phyloP scores from a whole-genome alignment of 2,329 filamentous ascomycete genomes.

The Exophiala sp. region DNA sequence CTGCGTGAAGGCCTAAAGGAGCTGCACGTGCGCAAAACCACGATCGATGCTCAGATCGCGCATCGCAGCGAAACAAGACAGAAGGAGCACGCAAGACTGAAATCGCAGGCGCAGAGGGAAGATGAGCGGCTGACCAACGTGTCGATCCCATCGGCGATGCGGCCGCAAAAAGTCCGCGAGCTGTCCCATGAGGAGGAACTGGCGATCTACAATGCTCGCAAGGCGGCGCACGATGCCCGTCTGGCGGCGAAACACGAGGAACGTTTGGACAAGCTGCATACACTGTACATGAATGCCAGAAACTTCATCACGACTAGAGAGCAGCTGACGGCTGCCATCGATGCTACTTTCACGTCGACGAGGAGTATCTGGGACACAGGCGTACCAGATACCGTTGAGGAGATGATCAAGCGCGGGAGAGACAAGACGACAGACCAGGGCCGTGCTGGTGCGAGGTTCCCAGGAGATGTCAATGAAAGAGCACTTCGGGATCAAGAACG shows the following conservation, averaged over 20 bases:
- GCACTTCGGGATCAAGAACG: conserved; percentile 47
- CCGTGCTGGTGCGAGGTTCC: conserved; percentile 14
- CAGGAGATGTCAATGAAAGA: conserved; percentile 31
- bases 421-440: conserved; percentile 16
- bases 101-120: conserved; percentile 64
- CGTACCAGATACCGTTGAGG: conserved; percentile 47
- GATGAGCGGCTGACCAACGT: conserved; percentile 74
- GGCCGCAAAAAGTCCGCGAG: conserved; percentile 37
- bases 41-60: conserved; percentile 36
- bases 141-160: conserved; percentile 56
- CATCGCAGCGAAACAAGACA: conserved; percentile 48
- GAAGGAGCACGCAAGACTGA: conserved; percentile 46
- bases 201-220: conserved; percentile 35
- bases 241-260: conserved; percentile 54
- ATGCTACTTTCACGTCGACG: conserved; percentile 67
- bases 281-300: conserved; percentile 83
- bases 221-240: conserved; percentile 40
- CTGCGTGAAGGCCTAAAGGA: conserved; percentile 67
- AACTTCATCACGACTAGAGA: conserved; percentile 80
- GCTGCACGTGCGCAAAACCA: conserved; percentile 64
- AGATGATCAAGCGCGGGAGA: conserved; percentile 36
- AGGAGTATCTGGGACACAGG: conserved; percentile 51
- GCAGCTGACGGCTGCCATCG: conserved; percentile 70
- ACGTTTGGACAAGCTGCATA: conserved; percentile 70
- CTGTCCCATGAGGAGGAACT: conserved; percentile 32